Base-by-base conservation (phyloP, 768 basidiomycete species). In the Mycena maculata region DNA sequence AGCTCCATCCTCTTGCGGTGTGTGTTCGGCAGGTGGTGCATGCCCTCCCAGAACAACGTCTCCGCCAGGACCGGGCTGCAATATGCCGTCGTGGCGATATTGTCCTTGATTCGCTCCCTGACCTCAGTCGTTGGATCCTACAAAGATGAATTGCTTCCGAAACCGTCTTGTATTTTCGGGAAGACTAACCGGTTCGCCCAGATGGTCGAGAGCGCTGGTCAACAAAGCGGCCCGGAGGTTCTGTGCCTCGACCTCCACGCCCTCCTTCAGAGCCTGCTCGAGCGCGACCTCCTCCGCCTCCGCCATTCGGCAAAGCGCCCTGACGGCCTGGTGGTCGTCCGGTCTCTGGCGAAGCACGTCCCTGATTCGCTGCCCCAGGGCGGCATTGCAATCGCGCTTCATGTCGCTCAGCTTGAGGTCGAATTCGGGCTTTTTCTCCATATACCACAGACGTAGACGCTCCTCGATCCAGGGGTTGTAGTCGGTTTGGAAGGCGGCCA, bases 11-110 rank as follows among this genome's bases (percentile, higher is more conserved):
- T 7, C 31, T 38, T 61, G 23, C 57, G 64, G 55, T 61, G 63
- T 2, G 48, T 39, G 39, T 61, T 63, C 7, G 69, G 65, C 22
- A 64, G 39, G 12, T 49, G 25, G 22, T 63, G 48, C 13, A 25
- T 31, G 41, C 65, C 65, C 53, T 67, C 69, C 50, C 48, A 50
- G 3, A 67, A 52, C 16, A 70, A 52, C 1, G 54, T 36, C 28
- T 61, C 47, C 42, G 60, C 28, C 47, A 70, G 58, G 16, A 67
- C 41, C 4, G 69, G 69, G 22, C 69, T 70, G 57, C 69, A 70
- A 54, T 70, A 70, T 13, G 31, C 11, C 10, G 15, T 28, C 25
- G 31, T 7, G 54, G 45, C 16, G n/a, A n/a, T n/a, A n/a, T 23
- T 45, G 2, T 31, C 10, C 28, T 30, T 39, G 23, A 70, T 42